These are phyloP conservation scores for Nakaseomyces glabratus DNA, from an alignment of 1,139 yeast species.

Conservation along the genomic window DNA sequence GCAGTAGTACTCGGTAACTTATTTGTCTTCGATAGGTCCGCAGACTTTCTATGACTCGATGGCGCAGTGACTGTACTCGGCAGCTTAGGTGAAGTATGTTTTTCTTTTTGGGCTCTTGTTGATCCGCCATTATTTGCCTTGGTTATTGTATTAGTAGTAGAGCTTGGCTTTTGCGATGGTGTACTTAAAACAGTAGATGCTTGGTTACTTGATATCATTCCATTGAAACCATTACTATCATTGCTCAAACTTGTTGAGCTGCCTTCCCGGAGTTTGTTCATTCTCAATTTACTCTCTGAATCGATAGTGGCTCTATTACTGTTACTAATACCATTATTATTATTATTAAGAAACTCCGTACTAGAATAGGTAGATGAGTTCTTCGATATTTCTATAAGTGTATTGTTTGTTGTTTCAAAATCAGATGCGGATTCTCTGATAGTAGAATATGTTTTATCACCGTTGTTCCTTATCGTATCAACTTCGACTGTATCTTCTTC, in stretches of 20 bases:
- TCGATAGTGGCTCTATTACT: not conserved
- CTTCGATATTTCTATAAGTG: conserved; percentile 4
- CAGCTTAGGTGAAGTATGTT: not conserved
- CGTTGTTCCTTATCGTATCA: conserved; percentile 6
- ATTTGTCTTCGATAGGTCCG: not conserved
- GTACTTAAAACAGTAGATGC: no score
- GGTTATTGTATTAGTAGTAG: not conserved
- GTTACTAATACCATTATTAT: conserved; percentile 1
- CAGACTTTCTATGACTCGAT: not conserved
- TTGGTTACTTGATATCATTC: not conserved
- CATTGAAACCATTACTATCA: not conserved
- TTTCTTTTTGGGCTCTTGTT: not conserved
- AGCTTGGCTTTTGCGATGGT: not conserved
- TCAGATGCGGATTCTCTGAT: conserved; percentile 7
- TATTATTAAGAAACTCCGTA: conserved; percentile 7
- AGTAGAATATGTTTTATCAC: conserved; percentile 8
- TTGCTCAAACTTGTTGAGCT: not conserved
- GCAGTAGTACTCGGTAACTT: not conserved
- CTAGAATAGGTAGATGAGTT: not conserved
- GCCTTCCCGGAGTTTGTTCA: not conserved
- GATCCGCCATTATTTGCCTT: not conserved
- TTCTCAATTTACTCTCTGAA: conserved; percentile 2
- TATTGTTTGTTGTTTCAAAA: conserved; percentile 1
- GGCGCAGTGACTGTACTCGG: not conserved
- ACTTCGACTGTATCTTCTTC: conserved; percentile 4